Evolutionary conservation across 202 grass and related monocot genomes (phyloP), one percentile per base, ranked within the genome.

Genomic region (Panicum virgatum): DNA sequence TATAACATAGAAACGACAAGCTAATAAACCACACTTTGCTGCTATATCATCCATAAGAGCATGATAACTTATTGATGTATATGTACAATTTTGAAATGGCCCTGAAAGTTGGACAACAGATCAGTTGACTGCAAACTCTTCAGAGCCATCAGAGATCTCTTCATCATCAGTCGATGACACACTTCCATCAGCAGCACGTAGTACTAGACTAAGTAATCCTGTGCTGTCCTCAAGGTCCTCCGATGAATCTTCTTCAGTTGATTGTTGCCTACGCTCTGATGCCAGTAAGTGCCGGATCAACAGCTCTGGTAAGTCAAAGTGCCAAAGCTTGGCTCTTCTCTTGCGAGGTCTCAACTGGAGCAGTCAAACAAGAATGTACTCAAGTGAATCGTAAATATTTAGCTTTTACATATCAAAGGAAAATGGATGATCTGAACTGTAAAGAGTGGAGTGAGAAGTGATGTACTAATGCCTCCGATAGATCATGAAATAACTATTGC

Each of bases 311-410:
- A 89, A 53, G 5, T 89, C 64, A 45, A 94, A 86, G 11, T 71
- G 56, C 75, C 80, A 91, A 6, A 89, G 79, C 64, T 83, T 90
- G 66, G 81, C 70, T 86, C 80, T 94, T 83, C 79, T 94, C 80
- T 94, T 94, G 70, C 80, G 91, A 83, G 76, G 80, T 78, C 88
- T 88, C 62, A 73, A 67, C 79, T 85, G 73, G 50, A 79, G 51
- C 7, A 59, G 39, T 42, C 18, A 62, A 71, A 76, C 47, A 80
- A 53, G 26, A 80, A 75, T 40, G 23, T 23, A 37, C 37, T 56
- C 14, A 22, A 39, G 58, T 56, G 62, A 83, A 57, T 72, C 9
- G 3, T 32, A 48, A 50, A 50, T 71, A 16, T 29, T 47, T 18
- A 70, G 48, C 18, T 70, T 70, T 48, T 9, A 19, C 11, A 30